Percentiles rank a stretch among this genome's conserved stretches.
Conservation (phyloP, 139 green algal species). For the Trebouxia sp. region DNA sequence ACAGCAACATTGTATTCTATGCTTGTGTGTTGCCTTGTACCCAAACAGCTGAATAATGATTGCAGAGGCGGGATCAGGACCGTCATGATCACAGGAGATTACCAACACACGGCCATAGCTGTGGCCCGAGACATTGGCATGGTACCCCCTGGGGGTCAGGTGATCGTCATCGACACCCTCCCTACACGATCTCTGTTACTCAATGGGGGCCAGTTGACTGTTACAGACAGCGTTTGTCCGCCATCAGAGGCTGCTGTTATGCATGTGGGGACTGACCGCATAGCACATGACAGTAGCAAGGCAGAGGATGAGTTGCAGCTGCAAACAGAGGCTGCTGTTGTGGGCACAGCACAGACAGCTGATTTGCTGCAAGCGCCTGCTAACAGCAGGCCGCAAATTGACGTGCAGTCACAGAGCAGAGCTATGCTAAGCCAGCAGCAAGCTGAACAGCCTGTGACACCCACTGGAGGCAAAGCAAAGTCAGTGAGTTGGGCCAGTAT, state of each 20-base stretch:
- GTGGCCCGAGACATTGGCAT: not conserved
- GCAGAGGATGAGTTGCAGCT: no score
- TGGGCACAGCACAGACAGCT: no score
- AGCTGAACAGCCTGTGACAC: not conserved
- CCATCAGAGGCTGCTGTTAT: not conserved
- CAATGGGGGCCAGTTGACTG: not conserved
- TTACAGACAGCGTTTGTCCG: not conserved
- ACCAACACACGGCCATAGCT: not conserved
- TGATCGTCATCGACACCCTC: not conserved
- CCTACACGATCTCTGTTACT: not conserved
- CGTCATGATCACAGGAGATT: not conserved
- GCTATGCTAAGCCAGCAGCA: not conserved
- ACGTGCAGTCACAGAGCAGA: no score
- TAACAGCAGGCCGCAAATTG: not conserved
- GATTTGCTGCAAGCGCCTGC: no score
- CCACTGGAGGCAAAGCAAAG: not conserved
- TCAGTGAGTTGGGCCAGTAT: not conserved
- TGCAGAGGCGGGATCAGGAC: not conserved
- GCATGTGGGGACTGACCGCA: no score
- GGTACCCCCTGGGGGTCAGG: not conserved
- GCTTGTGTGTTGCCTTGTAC: no score
- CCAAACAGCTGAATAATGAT: no score
- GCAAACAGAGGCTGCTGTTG: not conserved
- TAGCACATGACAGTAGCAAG: no score
- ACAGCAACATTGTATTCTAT: no score